These are phyloP conservation scores for Salix dunnii DNA, from an alignment of 345 rosid genomes.

Conservation along the genomic window DNA sequence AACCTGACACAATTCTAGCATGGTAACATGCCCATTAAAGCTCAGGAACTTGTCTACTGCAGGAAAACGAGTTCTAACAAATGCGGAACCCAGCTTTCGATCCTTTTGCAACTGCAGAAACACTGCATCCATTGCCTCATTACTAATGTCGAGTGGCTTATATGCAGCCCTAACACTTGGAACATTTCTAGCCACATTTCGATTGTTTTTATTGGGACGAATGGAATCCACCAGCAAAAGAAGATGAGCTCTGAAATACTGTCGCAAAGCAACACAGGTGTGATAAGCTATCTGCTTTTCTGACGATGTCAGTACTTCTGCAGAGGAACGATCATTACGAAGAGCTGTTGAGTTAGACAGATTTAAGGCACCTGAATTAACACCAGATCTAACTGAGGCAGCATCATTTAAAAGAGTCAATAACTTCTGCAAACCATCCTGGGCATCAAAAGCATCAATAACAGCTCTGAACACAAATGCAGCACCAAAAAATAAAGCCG, in stretches of 20 bases:
- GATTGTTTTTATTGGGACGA: slow-evolving; percentile 77
- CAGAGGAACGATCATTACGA: slow-evolving; percentile 71
- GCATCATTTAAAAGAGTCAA: slow-evolving; percentile 74
- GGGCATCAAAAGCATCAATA: slow-evolving; percentile 92
- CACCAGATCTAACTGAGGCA: slow-evolving; percentile 89
- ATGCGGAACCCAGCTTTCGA: slow-evolving; percentile 85
- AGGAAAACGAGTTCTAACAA: slow-evolving; percentile 86
- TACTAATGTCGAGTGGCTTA: slow-evolving; percentile 95
- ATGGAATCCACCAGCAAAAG: slow-evolving; percentile 83
- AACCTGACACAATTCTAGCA: slow-evolving; percentile 97
- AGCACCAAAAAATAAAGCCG: slow-evolving; percentile 88
- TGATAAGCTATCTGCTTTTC: slow-evolving; percentile 97
- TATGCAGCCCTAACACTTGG: slow-evolving; percentile 82
- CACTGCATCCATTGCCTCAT: slow-evolving; percentile 91
- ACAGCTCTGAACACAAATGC: slow-evolving; percentile 96
- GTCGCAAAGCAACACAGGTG: slow-evolving; percentile 89
- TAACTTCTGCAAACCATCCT: slow-evolving; percentile 79
- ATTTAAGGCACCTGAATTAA: slow-evolving; percentile 53
- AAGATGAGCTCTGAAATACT: slow-evolving; percentile 95
- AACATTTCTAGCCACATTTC: slow-evolving; percentile 62
- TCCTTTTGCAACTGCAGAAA: slow-evolving; percentile 93
- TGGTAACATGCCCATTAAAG: slow-evolving; percentile 77
- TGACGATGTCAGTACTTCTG: slow-evolving; percentile 82
- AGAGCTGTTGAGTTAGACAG: slow-evolving; percentile 44
- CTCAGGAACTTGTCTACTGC: slow-evolving; percentile 72